phyloP scores from a whole-genome alignment of 2,329 filamentous ascomycete genomes.

The Cryphonectria carpinicola region DNA sequence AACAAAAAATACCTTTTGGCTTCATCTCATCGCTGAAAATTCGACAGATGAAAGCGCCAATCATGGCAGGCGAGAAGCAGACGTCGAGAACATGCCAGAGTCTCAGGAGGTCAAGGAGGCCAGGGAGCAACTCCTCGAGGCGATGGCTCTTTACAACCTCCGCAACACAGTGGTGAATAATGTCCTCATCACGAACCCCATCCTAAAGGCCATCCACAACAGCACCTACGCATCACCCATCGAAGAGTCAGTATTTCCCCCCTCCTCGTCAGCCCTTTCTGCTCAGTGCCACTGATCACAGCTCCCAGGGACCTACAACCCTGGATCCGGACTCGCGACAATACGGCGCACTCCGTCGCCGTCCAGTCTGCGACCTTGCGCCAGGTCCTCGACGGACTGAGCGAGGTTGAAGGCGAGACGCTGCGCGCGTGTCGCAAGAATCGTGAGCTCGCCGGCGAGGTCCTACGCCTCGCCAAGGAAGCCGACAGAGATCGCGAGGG shows the following conservation, averaged over 20 bases:
- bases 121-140: conserved; percentile 69
- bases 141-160: conserved; percentile 70
- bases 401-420: conserved; percentile 61
- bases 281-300: background rate
- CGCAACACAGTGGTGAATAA: conserved; percentile 70
- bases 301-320: conserved; percentile 66
- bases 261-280: background rate
- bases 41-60: conserved; percentile 18
- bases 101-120: conserved; percentile 57
- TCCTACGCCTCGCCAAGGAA: conserved; percentile 66
- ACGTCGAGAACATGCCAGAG: conserved; percentile 1
- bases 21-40: conserved; percentile 6
- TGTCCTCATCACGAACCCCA: conserved; percentile 73
- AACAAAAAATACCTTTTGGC: background rate
- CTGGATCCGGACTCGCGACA: conserved; percentile 69
- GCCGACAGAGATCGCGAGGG: conserved; percentile 57
- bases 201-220: conserved; percentile 76
- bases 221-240: conserved; percentile 65
- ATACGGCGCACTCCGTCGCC: conserved; percentile 65
- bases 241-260: conserved; percentile 61
- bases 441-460: conserved; percentile 61
- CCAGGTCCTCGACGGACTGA: conserved; percentile 55
- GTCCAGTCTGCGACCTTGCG: conserved; percentile 59
- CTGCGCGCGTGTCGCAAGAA: conserved; percentile 63
- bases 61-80: background rate